phyloP scores from a whole-genome alignment of 2,329 filamentous ascomycete species.

The Beauveria sp. region DNA sequence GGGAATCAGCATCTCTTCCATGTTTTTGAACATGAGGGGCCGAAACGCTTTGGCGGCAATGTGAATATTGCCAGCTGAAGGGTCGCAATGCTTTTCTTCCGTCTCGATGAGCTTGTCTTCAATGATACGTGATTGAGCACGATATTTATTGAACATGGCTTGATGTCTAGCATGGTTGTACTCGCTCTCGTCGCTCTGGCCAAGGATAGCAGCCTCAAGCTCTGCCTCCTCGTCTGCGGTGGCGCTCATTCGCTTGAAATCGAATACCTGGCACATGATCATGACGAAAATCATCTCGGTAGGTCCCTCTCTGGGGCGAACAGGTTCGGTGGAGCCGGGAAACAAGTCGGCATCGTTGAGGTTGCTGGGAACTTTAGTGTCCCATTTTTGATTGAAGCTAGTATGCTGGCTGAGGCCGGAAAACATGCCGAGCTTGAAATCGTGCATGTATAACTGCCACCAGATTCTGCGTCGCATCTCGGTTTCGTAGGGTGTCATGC shows the following conservation, averaged over 20 bases:
- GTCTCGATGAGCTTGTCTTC: conserved; percentile 36
- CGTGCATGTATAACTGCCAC: conserved; percentile 56
- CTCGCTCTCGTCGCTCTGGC: conserved; percentile 29
- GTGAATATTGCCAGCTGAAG: conserved; percentile 44
- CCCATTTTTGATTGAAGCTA: conserved; percentile 41
- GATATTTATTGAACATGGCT: conserved; percentile 33
- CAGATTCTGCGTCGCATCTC: conserved; percentile 62
- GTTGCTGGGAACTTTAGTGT: conserved; percentile 49
- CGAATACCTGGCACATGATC: conserved; percentile 41
- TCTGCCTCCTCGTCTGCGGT: conserved; percentile 33
- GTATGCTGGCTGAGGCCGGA: conserved; percentile 46
- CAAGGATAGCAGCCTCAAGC: conserved; percentile 42
- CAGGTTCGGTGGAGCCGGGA: conserved; percentile 42
- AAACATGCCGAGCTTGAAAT: conserved; percentile 48
- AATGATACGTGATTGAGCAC: conserved; percentile 32
- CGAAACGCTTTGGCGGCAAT: conserved; percentile 40
- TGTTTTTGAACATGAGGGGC: conserved; percentile 40
- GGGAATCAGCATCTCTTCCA: conserved; percentile 39
- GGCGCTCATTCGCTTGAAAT: conserved; percentile 28
- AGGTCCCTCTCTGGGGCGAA: conserved; percentile 45
- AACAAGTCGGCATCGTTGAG: conserved; percentile 52
- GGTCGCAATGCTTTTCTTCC: conserved; percentile 43
- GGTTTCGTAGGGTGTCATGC: conserved; percentile 53
- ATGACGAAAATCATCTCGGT: conserved; percentile 55
- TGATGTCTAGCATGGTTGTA: conserved; percentile 20